Conservation (phyloP, 1,284 basidiomycete genomes). For the Vanrija sp. region DNA sequence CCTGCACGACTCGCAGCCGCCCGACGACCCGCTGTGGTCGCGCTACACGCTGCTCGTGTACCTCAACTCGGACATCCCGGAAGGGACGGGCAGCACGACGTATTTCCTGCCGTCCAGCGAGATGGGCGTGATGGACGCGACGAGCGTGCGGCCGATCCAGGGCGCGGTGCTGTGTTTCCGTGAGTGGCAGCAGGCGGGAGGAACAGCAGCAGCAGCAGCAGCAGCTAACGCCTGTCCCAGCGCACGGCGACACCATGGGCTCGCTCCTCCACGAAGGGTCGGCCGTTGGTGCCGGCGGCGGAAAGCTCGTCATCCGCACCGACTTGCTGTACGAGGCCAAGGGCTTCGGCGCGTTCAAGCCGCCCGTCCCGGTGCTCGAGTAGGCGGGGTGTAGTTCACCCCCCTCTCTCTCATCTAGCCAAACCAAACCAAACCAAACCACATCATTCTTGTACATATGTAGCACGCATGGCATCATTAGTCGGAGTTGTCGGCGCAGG, state of each 20-base stretch:
- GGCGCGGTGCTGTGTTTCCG: constrained; percentile 58
- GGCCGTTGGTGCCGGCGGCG: constrained; percentile 44
- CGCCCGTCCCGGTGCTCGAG: constrained; percentile 33
- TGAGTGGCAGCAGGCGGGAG: constrained; percentile 35
- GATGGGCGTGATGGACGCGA: constrained; percentile 53
- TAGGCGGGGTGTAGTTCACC: constrained; percentile 8
- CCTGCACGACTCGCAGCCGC: constrained; percentile 53
- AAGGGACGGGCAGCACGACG: constrained; percentile 55
- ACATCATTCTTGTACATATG: no score
- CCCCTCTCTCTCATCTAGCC: no score
- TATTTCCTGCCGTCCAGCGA: constrained; percentile 55
- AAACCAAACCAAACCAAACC: no score
- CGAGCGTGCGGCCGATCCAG: constrained; percentile 53
- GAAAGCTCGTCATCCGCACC: constrained; percentile 50
- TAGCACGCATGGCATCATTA: no score
- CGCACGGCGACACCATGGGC: constrained; percentile 48
- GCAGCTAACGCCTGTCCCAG: constrained; percentile 10
- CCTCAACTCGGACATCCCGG: constrained; percentile 52
- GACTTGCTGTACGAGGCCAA: constrained; percentile 49
- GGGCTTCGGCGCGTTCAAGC: constrained; percentile 47
- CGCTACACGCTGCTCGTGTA: constrained; percentile 58
- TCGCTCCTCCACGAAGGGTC: constrained; percentile 49
- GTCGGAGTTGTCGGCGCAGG: no score
- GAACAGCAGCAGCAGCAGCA: constrained; percentile 6
- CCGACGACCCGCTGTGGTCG: constrained; percentile 50